A percentile compares a stretch with the other conserved stretches of the same genome.
Conservation (phyloP, 345 rosid genomes). For the Lepidium africanum region DNA sequence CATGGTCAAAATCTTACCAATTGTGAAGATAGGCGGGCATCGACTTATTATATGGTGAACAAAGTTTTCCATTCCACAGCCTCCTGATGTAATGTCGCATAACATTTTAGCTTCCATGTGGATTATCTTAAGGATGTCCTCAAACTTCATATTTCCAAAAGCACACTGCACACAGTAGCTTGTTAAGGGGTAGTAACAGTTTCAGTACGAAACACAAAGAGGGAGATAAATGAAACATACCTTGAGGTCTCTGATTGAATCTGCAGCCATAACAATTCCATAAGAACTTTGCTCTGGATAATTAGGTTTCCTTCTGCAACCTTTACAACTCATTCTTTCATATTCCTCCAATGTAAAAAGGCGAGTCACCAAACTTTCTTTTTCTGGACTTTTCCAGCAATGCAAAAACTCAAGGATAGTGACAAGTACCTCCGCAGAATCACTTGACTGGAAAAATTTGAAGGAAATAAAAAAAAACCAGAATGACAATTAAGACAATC, state of each 20-base stretch:
- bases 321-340: neutral
- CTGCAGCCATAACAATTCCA: neutral
- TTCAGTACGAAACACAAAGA: neutral
- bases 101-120: neutral
- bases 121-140: constrained; percentile 4
- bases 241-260: neutral
- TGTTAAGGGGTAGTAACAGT: neutral
- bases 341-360: neutral
- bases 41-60: neutral
- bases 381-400: neutral
- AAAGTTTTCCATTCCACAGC: constrained; percentile 1
- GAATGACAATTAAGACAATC: too few relatives aligned
- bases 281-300: neutral
- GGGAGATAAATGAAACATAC: neutral
- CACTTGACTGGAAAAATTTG: too few relatives aligned
- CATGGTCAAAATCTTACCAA: constrained; percentile 2
- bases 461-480: neutral
- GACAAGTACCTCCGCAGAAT: too few relatives aligned
- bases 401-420: too few relatives aligned
- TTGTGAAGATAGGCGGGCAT: constrained; percentile 4
- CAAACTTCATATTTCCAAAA: neutral
- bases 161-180: constrained; percentile 2
- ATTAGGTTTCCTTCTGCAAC: neutral
- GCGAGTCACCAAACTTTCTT: neutral
- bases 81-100: constrained; percentile 12